Evolutionary conservation across 2,329 filamentous ascomycete genomes (phyloP), one percentile per base, ranked within the genome.

Genomic region (Davidsoniella eucalypti): DNA sequence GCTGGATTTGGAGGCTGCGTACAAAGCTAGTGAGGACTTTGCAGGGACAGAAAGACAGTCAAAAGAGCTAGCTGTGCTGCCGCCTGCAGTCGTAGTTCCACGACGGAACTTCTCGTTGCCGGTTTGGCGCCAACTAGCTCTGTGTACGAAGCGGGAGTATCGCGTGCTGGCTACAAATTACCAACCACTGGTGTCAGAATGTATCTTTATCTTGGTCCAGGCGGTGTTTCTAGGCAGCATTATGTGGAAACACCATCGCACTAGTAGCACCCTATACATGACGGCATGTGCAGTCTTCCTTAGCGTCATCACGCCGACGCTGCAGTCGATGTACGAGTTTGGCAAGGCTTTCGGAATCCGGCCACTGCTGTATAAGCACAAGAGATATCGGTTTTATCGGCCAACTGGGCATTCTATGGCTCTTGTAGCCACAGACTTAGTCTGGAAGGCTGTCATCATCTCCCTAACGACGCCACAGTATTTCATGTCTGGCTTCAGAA

Each of bases 401-500:
- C 46, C 46, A 7, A 25, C 46, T 3, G 46, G 37, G 3, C 41
- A 40, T 23, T 48, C 37, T 21, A 12, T 48, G 5, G 46, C 46
- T 12, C 46, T 29, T 18, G 29, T 48, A 25, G 46, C 36, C 3
- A 38, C 46, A 5, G 46, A 41, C 42, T 2, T 44, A 25, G 42
- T 44, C 42, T 44, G 42, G 42, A 44, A 44, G 18, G 42, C 42
- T n/a, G 25, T 44, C 16, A 25, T 44, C 21, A 44, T 44, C 21
- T 44, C 42, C 8, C 29, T 44, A 14, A 44, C 18, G 4, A 44
- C 42, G 17, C 42, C 42, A 5, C 42, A 44, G 42, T 65, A 64
- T 52, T 64, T 62, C 44, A 64, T 64, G 61, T 57, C 56, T 3
- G 56, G 54, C 2, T 45, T 64, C 42, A 57, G 61, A 44, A 47